Conservation (phyloP, 768 basidiomycete species). For the Kockovaella imperatae region DNA sequence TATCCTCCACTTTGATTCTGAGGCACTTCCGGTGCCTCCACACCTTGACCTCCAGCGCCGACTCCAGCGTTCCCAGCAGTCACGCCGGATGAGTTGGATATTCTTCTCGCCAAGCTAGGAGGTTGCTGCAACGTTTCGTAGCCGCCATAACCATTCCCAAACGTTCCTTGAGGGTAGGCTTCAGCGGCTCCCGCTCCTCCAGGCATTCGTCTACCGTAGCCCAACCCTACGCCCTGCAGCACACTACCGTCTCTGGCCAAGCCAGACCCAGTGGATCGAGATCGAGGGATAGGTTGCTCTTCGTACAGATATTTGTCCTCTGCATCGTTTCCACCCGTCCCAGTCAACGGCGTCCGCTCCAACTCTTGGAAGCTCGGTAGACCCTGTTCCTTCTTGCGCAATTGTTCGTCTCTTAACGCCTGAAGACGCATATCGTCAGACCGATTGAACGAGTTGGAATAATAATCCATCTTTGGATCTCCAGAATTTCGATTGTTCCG, state of each 20-base stretch:
- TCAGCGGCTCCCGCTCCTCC: slow-evolving; percentile 6
- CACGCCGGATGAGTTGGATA: slow-evolving; percentile 1
- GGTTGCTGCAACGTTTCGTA: slow-evolving; percentile 6
- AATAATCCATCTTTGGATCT: slow-evolving; percentile 15
- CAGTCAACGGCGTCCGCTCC: slow-evolving; percentile 23
- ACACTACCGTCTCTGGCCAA: slow-evolving; percentile 19
- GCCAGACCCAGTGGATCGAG: background rate
- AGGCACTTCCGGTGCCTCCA: slow-evolving; percentile 7
- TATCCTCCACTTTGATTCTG: slow-evolving; percentile 1
- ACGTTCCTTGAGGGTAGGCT: too few relatives aligned
- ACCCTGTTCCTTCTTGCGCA: slow-evolving; percentile 33
- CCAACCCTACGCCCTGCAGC: slow-evolving; percentile 20
- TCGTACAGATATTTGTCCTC: slow-evolving; percentile 38
- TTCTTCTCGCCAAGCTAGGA: slow-evolving; percentile 7
- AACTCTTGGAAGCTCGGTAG: slow-evolving; percentile 30
- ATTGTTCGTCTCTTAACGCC: slow-evolving; percentile 26
- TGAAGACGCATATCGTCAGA: slow-evolving; percentile 41
- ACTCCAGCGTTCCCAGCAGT: slow-evolving; percentile 34
- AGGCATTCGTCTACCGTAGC: slow-evolving; percentile 29
- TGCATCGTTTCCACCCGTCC: slow-evolving; percentile 4
- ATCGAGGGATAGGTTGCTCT: background rate
- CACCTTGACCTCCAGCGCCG: slow-evolving; percentile 28
- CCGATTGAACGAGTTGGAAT: slow-evolving; percentile 7
- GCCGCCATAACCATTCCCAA: slow-evolving; percentile 1
- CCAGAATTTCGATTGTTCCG: slow-evolving; percentile 14